Evolutionary conservation across 1,284 basidiomycete species (phyloP).

Genomic region (Fomitopsis betulina): DNA sequence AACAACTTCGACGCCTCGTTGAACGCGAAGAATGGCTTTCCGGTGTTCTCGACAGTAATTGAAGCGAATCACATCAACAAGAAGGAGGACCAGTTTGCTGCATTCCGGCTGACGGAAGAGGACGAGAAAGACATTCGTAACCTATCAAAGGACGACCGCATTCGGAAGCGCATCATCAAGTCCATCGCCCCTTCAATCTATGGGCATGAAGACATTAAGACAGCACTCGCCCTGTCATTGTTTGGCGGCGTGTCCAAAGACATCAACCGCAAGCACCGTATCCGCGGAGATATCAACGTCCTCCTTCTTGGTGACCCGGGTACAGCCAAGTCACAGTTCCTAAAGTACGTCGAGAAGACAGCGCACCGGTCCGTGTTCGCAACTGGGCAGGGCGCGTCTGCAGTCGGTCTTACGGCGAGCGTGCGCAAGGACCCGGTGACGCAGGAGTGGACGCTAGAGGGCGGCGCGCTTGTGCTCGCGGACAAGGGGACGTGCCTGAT

Average conservation of each 20-base stretch:
- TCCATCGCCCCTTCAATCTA: conserved; percentile 98
- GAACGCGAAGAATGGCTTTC: conserved; percentile 99
- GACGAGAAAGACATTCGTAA: conserved; percentile 90
- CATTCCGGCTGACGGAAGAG: conserved; percentile 94
- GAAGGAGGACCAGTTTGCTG: conserved; percentile 93
- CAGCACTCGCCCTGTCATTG: conserved; percentile 90
- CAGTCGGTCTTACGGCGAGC: conserved; percentile 97
- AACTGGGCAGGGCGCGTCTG: conserved; percentile 96
- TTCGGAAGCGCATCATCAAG: conserved; percentile 96
- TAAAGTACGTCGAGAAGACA: conserved; percentile 99
- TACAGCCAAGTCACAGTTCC: conserved; percentile 98
- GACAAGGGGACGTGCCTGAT: conserved; percentile 99
- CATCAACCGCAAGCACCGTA: conserved; percentile 93
- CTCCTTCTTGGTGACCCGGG: conserved; percentile 96
- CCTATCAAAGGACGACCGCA: conserved; percentile 87
- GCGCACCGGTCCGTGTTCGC: conserved; percentile 97
- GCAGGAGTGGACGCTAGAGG: conserved; percentile 97
- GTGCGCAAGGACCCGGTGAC: conserved; percentile 98
- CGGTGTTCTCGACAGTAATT: conserved; percentile 97
- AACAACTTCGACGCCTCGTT: conserved; percentile 99
- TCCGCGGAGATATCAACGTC: conserved; percentile 97
- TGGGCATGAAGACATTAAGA: conserved; percentile 99
- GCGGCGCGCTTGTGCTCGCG: conserved; percentile 94
- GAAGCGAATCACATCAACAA: conserved; percentile 98
- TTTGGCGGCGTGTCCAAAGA: conserved; percentile 95